Percentiles rank a stretch among this genome's conserved stretches.
phyloP scores from a whole-genome alignment of 83 land plant species.

The Diphasiastrum complanatum region DNA sequence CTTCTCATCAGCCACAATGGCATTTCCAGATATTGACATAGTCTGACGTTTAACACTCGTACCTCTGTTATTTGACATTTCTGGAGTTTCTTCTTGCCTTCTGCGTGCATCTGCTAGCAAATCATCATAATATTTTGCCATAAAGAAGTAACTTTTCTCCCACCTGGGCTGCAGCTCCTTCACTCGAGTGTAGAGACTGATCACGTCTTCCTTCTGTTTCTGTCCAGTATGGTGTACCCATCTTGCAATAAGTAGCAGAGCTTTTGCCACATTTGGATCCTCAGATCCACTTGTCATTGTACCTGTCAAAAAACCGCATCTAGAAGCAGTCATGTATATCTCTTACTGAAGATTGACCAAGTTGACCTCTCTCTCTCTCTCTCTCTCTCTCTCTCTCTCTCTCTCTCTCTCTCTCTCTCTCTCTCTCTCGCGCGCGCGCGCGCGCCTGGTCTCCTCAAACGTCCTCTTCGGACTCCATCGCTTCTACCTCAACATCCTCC shows the following conservation, averaged over 20 bases:
- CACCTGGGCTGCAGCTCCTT: slow-evolving; percentile 84
- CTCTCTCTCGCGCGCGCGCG: too few species aligned
- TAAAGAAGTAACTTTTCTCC: slow-evolving; percentile 92
- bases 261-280: slow-evolving; percentile 64
- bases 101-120: slow-evolving; percentile 83
- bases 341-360: too few species aligned
- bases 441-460: too few species aligned
- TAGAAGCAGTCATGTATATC: too few species aligned
- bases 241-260: slow-evolving; percentile 77
- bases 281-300: slow-evolving; percentile 44
- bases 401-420: too few species aligned
- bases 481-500: too few species aligned
- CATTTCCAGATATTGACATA: slow-evolving; percentile 18
- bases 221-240: slow-evolving; percentile 98
- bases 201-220: slow-evolving; percentile 95
- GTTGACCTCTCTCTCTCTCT: too few species aligned
- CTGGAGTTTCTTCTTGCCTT: slow-evolving; percentile 79
- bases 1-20: slow-evolving; percentile 49
- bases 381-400: too few species aligned
- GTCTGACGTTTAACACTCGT: slow-evolving; percentile 14
- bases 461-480: too few species aligned
- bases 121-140: slow-evolving; percentile 94
- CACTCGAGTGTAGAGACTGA: slow-evolving; percentile 72
- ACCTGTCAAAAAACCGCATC: too few species aligned
- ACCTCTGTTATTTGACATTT: slow-evolving; percentile 8